Evolutionary conservation across 2,329 filamentous ascomycete species (phyloP), one percentile per base, ranked within the genome.

Genomic region (Corinectria fuckeliana): DNA sequence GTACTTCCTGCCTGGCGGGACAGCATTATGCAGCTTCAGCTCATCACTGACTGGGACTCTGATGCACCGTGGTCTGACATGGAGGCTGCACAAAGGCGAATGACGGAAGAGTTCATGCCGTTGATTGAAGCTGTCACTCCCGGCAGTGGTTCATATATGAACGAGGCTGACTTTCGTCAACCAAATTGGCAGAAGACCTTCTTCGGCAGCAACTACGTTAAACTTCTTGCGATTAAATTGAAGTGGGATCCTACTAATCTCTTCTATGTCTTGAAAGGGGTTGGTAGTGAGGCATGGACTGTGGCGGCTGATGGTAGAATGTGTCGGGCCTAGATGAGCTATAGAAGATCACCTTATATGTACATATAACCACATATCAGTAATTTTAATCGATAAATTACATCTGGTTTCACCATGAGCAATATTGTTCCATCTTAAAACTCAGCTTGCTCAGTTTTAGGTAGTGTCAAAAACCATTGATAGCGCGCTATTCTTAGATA

Each of bases 241-340:
- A 80, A 77, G 66, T 85, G 80, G 63, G 85, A 85, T 63, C 74
- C 79, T 1, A 52, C 72, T 0, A 67, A 70, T 2, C 57, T 86
- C 6, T 83, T 83, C 32, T 82, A 83, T 51, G 81, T 78, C 10
- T 67, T 66, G 5, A 79, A 76, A n/a, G 79, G 75, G 4, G 83
- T 86, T 5, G 83, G 82, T 0, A 83, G 80, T 56, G 83, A 86
- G 50, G 66, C 65, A n/a, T 86, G 82, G 82, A 50, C 26, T 9
- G 48, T 69, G 28, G 38, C 28, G 10, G 32, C 45, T 1, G 26
- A 58, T 28, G 66, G 66, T 3, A 45, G 53, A 11, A 65, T 68
- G 64, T 69, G 66, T 30, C 32, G 32, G n/a, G 4, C 3, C 16
- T 36, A 18, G 18, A 16, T 36, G n/a, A 9, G 32, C n/a, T n/a